These are phyloP conservation scores for Aspergillus ellipticus DNA, from an alignment of 495 filamentous ascomycete species.

Conservation along the genomic window DNA sequence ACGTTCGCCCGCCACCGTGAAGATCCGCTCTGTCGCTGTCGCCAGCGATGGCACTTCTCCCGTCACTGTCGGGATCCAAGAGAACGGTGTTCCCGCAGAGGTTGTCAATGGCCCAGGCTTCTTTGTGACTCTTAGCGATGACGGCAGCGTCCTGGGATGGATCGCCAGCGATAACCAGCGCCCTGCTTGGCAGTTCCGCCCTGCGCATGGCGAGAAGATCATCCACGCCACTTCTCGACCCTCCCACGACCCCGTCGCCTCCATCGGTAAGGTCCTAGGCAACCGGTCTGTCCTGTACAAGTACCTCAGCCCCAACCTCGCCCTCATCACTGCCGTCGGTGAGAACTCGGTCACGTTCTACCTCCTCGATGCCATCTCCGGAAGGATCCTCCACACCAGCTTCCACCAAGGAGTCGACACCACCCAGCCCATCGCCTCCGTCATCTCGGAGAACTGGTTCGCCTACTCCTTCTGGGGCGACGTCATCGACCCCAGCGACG, in stretches of 20 bases:
- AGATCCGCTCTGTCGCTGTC: slow-evolving; percentile 33
- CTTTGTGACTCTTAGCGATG: slow-evolving; percentile 59
- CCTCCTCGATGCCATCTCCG: slow-evolving; percentile 83
- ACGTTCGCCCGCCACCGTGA: slow-evolving; percentile 25
- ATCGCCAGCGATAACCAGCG: slow-evolving; percentile 40
- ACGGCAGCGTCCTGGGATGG: slow-evolving; percentile 62
- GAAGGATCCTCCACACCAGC: slow-evolving; percentile 66
- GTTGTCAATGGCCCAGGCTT: slow-evolving; percentile 28
- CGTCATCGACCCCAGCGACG: slow-evolving; percentile 44
- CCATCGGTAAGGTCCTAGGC: slow-evolving; percentile 89
- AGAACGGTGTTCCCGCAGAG: slow-evolving; percentile 33
- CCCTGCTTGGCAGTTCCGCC: slow-evolving; percentile 71
- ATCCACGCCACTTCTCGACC: slow-evolving; percentile 63
- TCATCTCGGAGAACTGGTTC: slow-evolving; percentile 93
- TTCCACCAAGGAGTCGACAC: slow-evolving; percentile 72
- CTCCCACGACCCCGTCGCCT: slow-evolving; percentile 81
- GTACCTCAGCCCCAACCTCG: slow-evolving; percentile 85
- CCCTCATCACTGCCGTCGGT: slow-evolving; percentile 69
- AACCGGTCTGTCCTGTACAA: slow-evolving; percentile 94
- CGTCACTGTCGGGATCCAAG: slow-evolving; percentile 25
- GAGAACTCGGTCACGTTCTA: slow-evolving; percentile 65
- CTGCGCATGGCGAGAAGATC: slow-evolving; percentile 63
- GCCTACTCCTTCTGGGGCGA: slow-evolving; percentile 80
- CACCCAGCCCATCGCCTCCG: slow-evolving; percentile 67
- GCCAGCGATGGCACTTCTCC: slow-evolving; percentile 23